Evolutionary conservation across 164 flowering plant species (phyloP), one percentile per base, ranked within the genome.

Genomic region (Vitis riparia): DNA sequence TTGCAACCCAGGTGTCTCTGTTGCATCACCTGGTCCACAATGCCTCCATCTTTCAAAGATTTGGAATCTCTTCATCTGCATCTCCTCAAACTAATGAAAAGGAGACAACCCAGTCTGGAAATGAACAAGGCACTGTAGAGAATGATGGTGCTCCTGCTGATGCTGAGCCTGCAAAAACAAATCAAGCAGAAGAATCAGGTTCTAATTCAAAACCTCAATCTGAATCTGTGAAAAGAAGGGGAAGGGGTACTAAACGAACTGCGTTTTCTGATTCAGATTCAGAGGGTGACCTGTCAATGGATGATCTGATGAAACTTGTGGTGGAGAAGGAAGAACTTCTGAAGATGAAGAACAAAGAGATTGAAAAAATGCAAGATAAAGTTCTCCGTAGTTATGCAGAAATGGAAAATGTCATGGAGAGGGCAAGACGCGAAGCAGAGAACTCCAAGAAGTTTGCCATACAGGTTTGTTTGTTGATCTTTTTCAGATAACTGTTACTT

Each of bases 351-450:
- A 81, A 86, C 30, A 80, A 83, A 75, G 94, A 95, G 75, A 68
- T 90, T 55, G 82, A 83, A 60, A 51, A 51, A 12, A 82, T 89
- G 94, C 72, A 91, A 80, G 96, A 92, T 76, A 92, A 92, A 66
- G 86, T 84, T 74, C 83, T 94, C 32, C 87, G 96, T 4, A 78
- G 81, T 17, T 86, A 81, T 78, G 98, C 98, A 29, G 98, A 92
- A 70, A 87, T 89, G 88, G 94, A 94, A 75, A 92, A 94, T 82
- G 85, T 88, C 56, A 82, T 84, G 83, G 91, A 80, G n/a, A 82
- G 99, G 75, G 84, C 96, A 55, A 88, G 69, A 66, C 94, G 97
- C 32, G 97, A 93, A 67, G 85, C 97, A 59, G 97, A 91, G 65
- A 93, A 86, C 73, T 77, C 94, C 0, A 91, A 91, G 69, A 95